Evolutionary conservation across 1,284 basidiomycete species (phyloP).

Genomic region (Pterula multifida): DNA sequence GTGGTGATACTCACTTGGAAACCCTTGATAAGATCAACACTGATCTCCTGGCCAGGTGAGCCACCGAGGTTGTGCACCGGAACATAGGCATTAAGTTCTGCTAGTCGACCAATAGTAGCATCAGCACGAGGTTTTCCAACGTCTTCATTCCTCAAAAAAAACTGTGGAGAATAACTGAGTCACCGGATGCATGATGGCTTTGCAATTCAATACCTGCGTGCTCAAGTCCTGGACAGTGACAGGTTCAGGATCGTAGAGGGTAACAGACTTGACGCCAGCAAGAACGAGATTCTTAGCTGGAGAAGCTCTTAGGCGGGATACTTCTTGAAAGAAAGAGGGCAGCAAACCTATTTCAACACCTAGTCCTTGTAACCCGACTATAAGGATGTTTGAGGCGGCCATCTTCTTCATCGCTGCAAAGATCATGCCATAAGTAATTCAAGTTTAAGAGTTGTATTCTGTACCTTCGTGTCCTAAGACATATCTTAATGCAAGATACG

Average conservation of each 20-base stretch:
- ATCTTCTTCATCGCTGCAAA: conserved; percentile 93
- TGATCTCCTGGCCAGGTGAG: conserved; percentile 58
- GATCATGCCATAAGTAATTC: conserved; percentile 5
- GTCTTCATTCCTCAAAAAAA: conserved; percentile 87
- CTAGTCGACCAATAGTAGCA: conserved; percentile 80
- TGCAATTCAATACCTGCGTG: conserved; percentile 55
- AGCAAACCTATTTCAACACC: conserved; percentile 91
- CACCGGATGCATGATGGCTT: background rate
- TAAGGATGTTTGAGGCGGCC: conserved; percentile 92
- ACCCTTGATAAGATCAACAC: conserved; percentile 69
- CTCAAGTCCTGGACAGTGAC: conserved; percentile 84
- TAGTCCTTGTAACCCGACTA: conserved; percentile 88
- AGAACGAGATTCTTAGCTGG: conserved; percentile 95
- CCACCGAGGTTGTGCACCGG: conserved; percentile 79
- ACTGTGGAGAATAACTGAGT: conserved; percentile 35
- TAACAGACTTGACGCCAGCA: conserved; percentile 97
- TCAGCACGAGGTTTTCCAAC: conserved; percentile 81
- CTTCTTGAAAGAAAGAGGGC: no score
- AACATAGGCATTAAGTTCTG: conserved; percentile 95
- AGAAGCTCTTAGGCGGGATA: conserved; percentile 6
- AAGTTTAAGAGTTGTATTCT: conserved; percentile 1
- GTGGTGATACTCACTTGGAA: conserved; percentile 64
- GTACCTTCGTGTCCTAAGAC: conserved; percentile 92
- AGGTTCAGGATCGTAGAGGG: conserved; percentile 88
- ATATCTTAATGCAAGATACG: conserved; percentile 50